Percentiles rank a stretch among this genome's conserved stretches.
These are phyloP conservation scores for Paspalum vaginatum DNA, from an alignment of 176 grass and related monocot genomes.

Conservation along the genomic window DNA sequence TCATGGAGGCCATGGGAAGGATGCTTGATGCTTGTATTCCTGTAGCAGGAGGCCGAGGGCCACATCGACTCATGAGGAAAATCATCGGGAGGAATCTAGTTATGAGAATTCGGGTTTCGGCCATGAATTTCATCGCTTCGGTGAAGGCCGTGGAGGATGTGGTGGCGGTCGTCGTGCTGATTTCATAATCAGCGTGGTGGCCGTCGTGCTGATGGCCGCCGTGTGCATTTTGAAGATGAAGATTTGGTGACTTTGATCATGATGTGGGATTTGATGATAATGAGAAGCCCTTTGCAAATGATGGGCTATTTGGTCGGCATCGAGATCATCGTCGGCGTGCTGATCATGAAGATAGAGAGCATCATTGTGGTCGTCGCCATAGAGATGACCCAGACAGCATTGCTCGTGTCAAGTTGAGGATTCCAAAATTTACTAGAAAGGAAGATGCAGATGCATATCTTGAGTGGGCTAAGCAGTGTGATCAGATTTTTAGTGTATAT, in stretches of 20 bases:
- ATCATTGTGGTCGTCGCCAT: neutral
- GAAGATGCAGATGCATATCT: neutral
- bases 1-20: neutral
- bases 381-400: neutral
- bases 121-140: neutral
- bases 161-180: neutral
- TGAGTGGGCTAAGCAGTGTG: neutral
- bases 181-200: neutral
- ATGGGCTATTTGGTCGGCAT: neutral
- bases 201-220: neutral
- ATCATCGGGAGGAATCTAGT: neutral
- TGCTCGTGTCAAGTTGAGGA: neutral
- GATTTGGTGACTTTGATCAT: neutral
- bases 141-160: neutral
- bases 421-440: neutral
- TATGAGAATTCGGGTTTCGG: neutral
- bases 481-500: neutral
- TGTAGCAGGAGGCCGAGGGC: neutral
- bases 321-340: neutral
- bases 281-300: neutral
- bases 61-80: neutral
- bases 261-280: neutral
- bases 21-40: neutral
- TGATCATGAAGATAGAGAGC: neutral
- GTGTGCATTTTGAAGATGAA: neutral